Percentiles rank a stretch among this genome's conserved stretches.
Evolutionary conservation across 139 green algal species (phyloP).

Genomic region (Asterochloris erici): DNA sequence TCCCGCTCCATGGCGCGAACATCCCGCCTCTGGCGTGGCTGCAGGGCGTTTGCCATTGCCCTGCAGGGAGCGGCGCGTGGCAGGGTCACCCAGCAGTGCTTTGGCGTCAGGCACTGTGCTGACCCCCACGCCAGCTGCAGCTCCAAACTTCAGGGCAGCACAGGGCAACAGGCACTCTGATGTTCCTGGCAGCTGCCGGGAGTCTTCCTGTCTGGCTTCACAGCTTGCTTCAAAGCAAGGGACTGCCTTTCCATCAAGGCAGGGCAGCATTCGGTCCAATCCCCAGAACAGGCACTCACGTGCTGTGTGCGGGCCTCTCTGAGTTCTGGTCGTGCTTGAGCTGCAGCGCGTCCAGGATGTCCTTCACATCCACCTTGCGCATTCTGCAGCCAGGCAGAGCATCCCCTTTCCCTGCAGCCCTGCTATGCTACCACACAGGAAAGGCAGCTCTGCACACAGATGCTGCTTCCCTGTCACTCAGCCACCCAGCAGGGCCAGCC

Average conservation of each 20-base stretch:
- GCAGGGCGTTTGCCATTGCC: background rate
- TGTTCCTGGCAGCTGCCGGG: background rate
- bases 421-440: background rate
- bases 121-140: background rate
- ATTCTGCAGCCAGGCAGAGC: slow-evolving; percentile 7
- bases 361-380: slow-evolving; percentile 67
- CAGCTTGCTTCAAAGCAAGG: too few species aligned
- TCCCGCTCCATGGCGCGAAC: slow-evolving; percentile 6
- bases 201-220: background rate
- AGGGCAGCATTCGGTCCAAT: background rate
- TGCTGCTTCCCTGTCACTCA: background rate
- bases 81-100: background rate
- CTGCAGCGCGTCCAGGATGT: slow-evolving; percentile 79
- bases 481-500: background rate
- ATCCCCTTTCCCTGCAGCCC: background rate
- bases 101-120: background rate
- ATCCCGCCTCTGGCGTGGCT: slow-evolving; percentile 20
- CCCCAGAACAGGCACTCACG: background rate
- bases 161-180: background rate
- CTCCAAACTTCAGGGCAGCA: background rate
- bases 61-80: background rate
- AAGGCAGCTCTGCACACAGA: background rate
- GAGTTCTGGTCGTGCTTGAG: slow-evolving; percentile 65
- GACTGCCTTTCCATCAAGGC: background rate
- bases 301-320: background rate